A percentile compares a stretch with the other conserved stretches of the same genome.
Conservation (phyloP, 176 grass and related monocot species). For the Oryza rufipogon region DNA sequence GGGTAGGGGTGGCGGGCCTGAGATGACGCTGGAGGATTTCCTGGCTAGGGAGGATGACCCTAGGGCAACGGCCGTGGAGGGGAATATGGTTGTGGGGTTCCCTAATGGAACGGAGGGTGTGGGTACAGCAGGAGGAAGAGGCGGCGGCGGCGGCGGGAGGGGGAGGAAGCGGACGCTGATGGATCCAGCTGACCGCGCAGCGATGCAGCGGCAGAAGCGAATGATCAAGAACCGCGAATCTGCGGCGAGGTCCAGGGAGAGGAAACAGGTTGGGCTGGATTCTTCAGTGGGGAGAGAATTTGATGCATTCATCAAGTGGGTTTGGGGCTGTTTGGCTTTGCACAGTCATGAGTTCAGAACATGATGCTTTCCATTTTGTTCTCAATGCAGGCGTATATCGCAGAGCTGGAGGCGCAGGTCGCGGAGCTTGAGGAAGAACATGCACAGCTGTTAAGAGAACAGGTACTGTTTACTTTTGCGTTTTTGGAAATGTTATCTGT, state of each 20-base stretch:
- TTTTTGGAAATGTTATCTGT: background rate
- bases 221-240: constrained; percentile 99
- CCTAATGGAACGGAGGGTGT: constrained; percentile 15
- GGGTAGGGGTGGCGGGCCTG: constrained; percentile 20
- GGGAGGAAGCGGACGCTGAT: constrained; percentile 61
- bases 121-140: constrained; percentile 1
- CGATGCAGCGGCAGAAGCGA: constrained; percentile 86
- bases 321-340: background rate
- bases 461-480: constrained; percentile 43
- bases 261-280: constrained; percentile 69
- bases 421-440: constrained; percentile 88
- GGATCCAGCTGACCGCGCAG: constrained; percentile 75
- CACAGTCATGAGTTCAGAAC: background rate
- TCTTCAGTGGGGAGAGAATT: background rate
- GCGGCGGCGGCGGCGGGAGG: constrained; percentile 40
- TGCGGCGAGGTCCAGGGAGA: constrained; percentile 90
- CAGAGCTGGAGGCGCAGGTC: constrained; percentile 87
- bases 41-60: constrained; percentile 68
- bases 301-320: background rate
- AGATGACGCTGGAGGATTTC: constrained; percentile 97
- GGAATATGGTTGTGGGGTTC: constrained; percentile 41
- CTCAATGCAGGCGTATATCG: constrained; percentile 70
- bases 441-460: constrained; percentile 59
- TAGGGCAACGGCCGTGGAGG: constrained; percentile 36
- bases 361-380: constrained; percentile 6